Percentiles rank a stretch among this genome's conserved stretches.
These are phyloP conservation scores for Cenococcum geophilum DNA, from an alignment of 495 filamentous ascomycete genomes.

Conservation along the genomic window DNA sequence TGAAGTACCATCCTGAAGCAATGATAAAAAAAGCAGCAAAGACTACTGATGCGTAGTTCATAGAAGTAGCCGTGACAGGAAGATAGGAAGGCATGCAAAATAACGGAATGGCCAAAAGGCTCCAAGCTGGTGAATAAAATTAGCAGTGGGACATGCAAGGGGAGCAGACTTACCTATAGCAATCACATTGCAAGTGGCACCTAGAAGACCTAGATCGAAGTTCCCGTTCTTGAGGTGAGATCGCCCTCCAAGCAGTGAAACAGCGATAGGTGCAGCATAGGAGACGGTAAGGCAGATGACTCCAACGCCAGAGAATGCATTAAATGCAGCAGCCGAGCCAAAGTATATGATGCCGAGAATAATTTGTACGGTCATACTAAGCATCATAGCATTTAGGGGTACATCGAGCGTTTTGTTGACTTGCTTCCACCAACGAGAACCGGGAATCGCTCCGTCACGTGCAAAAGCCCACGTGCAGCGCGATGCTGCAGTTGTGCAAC, in stretches of 20 bases:
- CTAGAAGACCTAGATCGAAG: conserved; percentile 53
- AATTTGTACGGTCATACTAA: conserved; percentile 49
- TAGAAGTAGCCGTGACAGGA: conserved; percentile 25
- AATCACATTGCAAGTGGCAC: conserved; percentile 50
- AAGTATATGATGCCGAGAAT: conserved; percentile 60
- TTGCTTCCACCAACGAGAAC: conserved; percentile 55
- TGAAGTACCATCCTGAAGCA: conserved; percentile 59
- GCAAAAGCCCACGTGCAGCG: conserved; percentile 58
- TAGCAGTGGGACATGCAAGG: neutral
- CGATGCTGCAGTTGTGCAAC: conserved; percentile 52
- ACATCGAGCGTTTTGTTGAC: conserved; percentile 52
- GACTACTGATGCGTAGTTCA: conserved; percentile 62
- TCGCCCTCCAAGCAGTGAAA: conserved; percentile 48
- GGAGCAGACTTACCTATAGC: conserved; percentile 45
- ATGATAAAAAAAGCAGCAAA: conserved; percentile 56
- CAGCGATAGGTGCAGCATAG: conserved; percentile 57
- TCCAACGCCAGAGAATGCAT: conserved; percentile 61
- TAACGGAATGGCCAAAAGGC: conserved; percentile 53
- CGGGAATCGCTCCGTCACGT: conserved; percentile 62
- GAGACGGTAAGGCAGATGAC: conserved; percentile 58
- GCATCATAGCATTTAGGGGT: conserved; percentile 52
- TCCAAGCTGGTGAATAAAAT: conserved; percentile 46
- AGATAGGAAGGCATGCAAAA: conserved; percentile 49
- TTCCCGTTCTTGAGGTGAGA: conserved; percentile 42
- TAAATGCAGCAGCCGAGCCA: conserved; percentile 57